These are phyloP conservation scores for Immersiporthe knoxdaviesiana DNA, from an alignment of 2,329 filamentous ascomycete species.

Conservation along the genomic window DNA sequence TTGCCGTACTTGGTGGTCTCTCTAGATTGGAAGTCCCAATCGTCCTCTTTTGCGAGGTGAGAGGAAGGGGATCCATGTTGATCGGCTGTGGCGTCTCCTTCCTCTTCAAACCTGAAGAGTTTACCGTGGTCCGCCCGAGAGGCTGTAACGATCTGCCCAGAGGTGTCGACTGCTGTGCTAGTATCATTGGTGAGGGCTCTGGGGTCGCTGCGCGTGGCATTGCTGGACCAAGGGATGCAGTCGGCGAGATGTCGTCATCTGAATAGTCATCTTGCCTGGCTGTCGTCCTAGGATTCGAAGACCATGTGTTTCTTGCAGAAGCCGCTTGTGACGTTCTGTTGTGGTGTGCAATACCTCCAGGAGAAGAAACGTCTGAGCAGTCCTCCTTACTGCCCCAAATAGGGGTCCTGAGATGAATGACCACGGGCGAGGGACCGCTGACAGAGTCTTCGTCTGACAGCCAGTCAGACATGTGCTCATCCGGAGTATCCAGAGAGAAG, in stretches of 20 bases:
- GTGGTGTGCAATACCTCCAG: not conserved
- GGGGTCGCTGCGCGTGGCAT: not conserved
- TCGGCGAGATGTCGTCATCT: slow-evolving; percentile 15
- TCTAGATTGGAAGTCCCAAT: not conserved
- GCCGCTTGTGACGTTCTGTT: slow-evolving; percentile 7
- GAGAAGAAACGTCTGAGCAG: not conserved
- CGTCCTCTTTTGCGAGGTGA: not conserved
- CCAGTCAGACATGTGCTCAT: not conserved
- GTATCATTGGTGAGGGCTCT: not conserved
- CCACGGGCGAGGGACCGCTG: not conserved
- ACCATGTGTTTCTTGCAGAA: not conserved
- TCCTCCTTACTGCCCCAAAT: slow-evolving; percentile 12
- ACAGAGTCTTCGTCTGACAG: not conserved
- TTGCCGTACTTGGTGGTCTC: not conserved
- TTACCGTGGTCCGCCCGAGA: not conserved
- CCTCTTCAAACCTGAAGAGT: not conserved
- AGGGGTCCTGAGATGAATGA: slow-evolving; percentile 12
- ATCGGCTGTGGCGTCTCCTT: not conserved
- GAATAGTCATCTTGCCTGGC: not conserved
- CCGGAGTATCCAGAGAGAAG: not conserved
- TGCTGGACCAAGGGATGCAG: not conserved
- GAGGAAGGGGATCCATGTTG: not conserved
- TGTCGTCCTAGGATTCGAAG: not conserved
- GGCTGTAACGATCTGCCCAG: too few relatives aligned
- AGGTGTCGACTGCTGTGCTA: not conserved